Conservation (phyloP, 306 rosid genomes). For the Aeschynomene evenia region DNA sequence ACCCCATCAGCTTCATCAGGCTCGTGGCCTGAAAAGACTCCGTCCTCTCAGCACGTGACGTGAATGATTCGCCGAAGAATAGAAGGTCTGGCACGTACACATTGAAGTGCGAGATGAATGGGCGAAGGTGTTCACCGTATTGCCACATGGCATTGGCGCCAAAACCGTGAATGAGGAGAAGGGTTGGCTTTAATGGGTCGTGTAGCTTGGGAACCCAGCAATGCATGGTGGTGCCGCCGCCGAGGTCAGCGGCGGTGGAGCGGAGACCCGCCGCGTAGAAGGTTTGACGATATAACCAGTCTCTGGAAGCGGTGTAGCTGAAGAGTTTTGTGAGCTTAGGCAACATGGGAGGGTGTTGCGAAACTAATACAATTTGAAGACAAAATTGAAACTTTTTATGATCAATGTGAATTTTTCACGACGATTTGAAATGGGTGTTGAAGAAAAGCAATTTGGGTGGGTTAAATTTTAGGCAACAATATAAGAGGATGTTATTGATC, state of each 20-base stretch:
- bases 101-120: conserved; percentile 44
- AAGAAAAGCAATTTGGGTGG: background rate
- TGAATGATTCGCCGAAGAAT: conserved; percentile 67
- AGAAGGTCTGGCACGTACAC: conserved; percentile 78
- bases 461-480: too few relatives aligned
- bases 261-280: conserved; percentile 63
- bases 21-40: conserved; percentile 64
- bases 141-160: conserved; percentile 93
- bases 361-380: background rate
- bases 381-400: background rate
- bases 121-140: conserved; percentile 53
- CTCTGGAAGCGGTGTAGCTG: conserved; percentile 62
- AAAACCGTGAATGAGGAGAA: conserved; percentile 70
- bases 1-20: conserved; percentile 51
- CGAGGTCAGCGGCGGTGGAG: conserved; percentile 44
- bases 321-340: conserved; percentile 39
- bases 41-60: conserved; percentile 47
- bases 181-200: conserved; percentile 40
- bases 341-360: background rate
- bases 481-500: too few relatives aligned
- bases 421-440: background rate
- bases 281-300: conserved; percentile 53
- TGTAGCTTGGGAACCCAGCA: conserved; percentile 66
- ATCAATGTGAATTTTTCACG: background rate
- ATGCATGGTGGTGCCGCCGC: conserved; percentile 67